phyloP scores from a whole-genome alignment of 164 flowering plant species.

The Liquidambar formosana region DNA sequence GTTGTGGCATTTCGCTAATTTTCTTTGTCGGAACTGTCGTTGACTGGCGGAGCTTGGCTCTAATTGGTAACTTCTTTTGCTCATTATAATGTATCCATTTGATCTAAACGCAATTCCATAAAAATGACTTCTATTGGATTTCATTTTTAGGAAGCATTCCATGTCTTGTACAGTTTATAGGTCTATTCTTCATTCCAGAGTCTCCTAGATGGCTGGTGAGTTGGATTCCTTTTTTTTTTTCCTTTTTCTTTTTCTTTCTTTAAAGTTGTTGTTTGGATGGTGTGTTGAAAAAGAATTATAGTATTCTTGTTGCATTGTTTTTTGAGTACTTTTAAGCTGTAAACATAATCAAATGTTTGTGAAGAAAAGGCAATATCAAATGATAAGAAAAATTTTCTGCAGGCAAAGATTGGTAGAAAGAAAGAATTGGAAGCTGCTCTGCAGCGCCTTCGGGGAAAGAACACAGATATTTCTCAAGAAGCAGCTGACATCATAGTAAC shows the following conservation, averaged over 20 bases:
- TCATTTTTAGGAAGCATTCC: conserved; percentile 45
- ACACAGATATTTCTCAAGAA: background rate
- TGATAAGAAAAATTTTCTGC: background rate
- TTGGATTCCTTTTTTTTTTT: background rate
- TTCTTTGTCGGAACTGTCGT: conserved; percentile 40
- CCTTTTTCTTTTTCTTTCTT: no score
- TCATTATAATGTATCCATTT: background rate
- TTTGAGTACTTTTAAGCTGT: no score
- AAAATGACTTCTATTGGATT: background rate
- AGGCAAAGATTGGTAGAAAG: conserved; percentile 33
- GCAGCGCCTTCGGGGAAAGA: background rate
- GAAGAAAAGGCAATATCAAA: no score
- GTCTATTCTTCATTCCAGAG: conserved; percentile 52
- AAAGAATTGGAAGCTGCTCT: conserved; percentile 29
- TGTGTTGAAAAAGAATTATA: background rate
- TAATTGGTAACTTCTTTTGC: conserved; percentile 28
- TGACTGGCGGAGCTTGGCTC: conserved; percentile 45
- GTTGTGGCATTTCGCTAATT: conserved; percentile 36
- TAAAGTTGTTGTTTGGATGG: no score
- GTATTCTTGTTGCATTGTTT: no score
- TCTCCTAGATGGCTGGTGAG: conserved; percentile 71
- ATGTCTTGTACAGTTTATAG: conserved; percentile 37
- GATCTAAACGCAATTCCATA: no score
- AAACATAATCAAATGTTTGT: no score
- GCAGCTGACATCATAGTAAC: background rate